phyloP scores from a whole-genome alignment of 805 yeast genomes.

The Hyphopichia homilentoma region DNA sequence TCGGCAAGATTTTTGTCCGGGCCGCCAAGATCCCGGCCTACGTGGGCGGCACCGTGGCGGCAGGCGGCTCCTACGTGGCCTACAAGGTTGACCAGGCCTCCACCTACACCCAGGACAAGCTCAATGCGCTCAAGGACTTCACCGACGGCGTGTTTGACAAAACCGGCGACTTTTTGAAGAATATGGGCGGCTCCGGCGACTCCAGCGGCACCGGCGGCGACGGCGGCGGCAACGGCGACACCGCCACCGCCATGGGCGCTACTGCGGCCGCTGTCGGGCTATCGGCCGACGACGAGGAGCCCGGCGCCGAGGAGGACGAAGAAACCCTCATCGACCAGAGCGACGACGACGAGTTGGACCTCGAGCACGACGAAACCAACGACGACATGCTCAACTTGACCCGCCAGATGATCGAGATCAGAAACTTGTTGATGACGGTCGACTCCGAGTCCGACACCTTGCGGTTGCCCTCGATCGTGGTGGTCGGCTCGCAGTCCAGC shows the following conservation, averaged over 20 bases:
- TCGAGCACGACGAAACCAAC: conserved; percentile 52
- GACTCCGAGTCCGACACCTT: conserved; percentile 67
- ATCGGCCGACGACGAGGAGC: conserved; percentile 32
- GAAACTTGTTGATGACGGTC: conserved; percentile 70
- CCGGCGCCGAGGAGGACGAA: conserved; percentile 46
- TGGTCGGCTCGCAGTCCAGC: conserved; percentile 94
- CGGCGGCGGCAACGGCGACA: conserved; percentile 30
- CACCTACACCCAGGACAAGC: conserved; percentile 61
- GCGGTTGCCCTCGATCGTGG: conserved; percentile 91
- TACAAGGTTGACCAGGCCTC: conserved; percentile 90
- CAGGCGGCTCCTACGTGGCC: conserved; percentile 89
- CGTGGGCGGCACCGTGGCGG: conserved; percentile 87
- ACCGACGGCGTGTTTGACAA: conserved; percentile 52
- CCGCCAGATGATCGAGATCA: conserved; percentile 93
- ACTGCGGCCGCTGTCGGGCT: conserved; percentile 54
- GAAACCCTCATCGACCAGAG: conserved; percentile 40
- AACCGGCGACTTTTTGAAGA: conserved; percentile 41
- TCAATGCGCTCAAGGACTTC: conserved; percentile 59
- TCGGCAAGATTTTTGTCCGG: conserved; percentile 48
- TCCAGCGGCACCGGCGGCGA: conserved; percentile 19
- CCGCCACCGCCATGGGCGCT: conserved; percentile 48
- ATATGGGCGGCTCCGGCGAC: conserved; percentile 21
- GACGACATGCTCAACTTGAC: conserved; percentile 87
- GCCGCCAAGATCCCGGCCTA: conserved; percentile 69
- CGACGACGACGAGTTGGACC: conserved; percentile 44